Conservation (phyloP, 1,139 yeast genomes). For the Yamadazyma kanchanaburiensis region DNA sequence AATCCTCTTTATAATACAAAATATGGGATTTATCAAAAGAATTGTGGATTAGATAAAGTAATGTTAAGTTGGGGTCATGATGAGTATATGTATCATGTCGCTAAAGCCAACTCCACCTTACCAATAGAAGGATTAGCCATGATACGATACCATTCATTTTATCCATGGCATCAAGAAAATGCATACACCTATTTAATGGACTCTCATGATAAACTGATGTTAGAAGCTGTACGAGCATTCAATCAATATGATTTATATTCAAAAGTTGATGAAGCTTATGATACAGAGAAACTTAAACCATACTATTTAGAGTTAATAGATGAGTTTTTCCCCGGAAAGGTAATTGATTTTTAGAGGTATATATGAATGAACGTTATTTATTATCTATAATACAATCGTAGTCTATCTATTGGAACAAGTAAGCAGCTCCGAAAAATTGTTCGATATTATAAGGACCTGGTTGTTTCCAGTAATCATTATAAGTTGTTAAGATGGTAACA, state of each 20-base stretch:
- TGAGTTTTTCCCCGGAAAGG: constrained; percentile 59
- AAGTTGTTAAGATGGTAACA: constrained; percentile 71
- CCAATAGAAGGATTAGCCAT: constrained; percentile 70
- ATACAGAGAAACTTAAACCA: constrained; percentile 48
- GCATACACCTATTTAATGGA: constrained; percentile 67
- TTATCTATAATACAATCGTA: constrained; percentile 2
- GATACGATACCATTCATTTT: constrained; percentile 73
- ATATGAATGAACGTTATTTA: too few relatives aligned
- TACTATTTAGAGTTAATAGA: constrained; percentile 63
- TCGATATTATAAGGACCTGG: constrained; percentile 85
- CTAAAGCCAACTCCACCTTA: constrained; percentile 58
- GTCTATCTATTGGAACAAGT: constrained; percentile 27
- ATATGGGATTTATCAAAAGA: constrained; percentile 61
- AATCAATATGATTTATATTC: constrained; percentile 70
- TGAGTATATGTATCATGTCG: constrained; percentile 73
- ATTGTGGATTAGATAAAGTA: constrained; percentile 67
- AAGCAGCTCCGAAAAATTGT: constrained; percentile 75
- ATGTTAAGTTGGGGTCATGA: constrained; percentile 82
- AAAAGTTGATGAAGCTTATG: constrained; percentile 49
- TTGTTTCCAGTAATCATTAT: constrained; percentile 80
- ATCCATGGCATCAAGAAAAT: constrained; percentile 74
- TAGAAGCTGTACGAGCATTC: constrained; percentile 62
- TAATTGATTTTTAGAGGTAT: constrained; percentile 47
- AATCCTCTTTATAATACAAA: constrained; percentile 67
- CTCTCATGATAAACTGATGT: constrained; percentile 58